Conservation (phyloP, 2,329 filamentous ascomycete genomes). For the Neurospora crassa region DNA sequence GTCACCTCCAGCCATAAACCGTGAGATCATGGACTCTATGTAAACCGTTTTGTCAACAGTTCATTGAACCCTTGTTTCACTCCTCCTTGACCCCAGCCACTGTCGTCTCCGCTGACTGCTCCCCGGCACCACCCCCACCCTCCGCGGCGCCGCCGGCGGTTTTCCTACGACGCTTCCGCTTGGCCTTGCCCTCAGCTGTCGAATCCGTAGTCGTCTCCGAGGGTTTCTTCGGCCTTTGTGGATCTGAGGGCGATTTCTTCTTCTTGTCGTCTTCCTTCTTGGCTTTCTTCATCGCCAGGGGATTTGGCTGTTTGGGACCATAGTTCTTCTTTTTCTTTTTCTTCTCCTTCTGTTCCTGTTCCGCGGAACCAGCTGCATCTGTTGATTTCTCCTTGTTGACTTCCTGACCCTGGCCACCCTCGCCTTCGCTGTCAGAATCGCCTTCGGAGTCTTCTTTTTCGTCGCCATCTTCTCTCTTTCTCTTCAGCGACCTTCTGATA, state of each 20-base stretch:
- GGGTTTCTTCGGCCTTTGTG: constrained; percentile 12
- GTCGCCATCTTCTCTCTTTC: constrained; percentile 35
- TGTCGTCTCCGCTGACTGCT: not conserved
- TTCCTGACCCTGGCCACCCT: constrained; percentile 16
- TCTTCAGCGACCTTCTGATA: constrained; percentile 33
- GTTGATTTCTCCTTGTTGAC: constrained; percentile 20
- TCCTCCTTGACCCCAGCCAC: not conserved
- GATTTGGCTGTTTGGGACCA: constrained; percentile 25
- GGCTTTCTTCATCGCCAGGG: constrained; percentile 25
- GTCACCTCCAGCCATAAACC: not conserved
- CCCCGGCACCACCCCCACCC: constrained; percentile 4
- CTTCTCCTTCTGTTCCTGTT: constrained; percentile 12
- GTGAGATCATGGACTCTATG: not conserved
- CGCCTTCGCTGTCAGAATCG: constrained; percentile 33
- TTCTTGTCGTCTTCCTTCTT: constrained; percentile 20
- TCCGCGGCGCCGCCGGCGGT: constrained; percentile 5
- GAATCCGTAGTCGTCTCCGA: constrained; percentile 21
- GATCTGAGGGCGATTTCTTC: not conserved
- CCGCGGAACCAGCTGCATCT: constrained; percentile 16
- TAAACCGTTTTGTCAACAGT: not conserved
- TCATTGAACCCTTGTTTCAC: not conserved
- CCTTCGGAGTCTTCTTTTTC: constrained; percentile 28
- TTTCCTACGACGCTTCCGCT: constrained; percentile 19
- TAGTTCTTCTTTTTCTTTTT: constrained; percentile 25
- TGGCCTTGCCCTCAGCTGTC: constrained; percentile 19